These are phyloP conservation scores for Aspergillus sp. DNA, from an alignment of 2,329 filamentous ascomycete genomes.

Conservation along the genomic window DNA sequence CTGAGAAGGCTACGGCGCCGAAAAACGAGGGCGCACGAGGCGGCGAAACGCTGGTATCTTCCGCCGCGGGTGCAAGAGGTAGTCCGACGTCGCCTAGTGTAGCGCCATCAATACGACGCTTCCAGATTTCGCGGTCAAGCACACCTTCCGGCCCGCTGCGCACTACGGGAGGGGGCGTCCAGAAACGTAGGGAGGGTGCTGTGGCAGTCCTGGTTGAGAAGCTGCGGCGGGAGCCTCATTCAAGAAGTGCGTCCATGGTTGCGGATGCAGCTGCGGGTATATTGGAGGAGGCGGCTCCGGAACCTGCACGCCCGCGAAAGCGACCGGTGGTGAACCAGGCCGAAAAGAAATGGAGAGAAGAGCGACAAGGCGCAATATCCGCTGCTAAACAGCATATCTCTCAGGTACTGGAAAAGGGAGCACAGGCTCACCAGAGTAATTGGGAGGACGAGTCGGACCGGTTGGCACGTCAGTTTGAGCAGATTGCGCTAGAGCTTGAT, in stretches of 20 bases:
- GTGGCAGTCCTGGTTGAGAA: conserved; percentile 49
- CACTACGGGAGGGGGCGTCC: conserved; percentile 36
- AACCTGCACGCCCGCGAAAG: conserved; percentile 36
- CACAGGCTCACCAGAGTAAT: conserved; percentile 41
- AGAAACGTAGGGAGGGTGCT: conserved; percentile 39
- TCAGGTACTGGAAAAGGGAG: conserved; percentile 42
- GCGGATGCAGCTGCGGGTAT: conserved; percentile 31
- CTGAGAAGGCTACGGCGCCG: conserved; percentile 1
- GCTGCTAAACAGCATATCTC: conserved; percentile 42
- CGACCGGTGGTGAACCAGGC: conserved; percentile 47
- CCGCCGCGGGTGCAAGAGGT: conserved; percentile 19
- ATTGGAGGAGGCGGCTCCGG: conserved; percentile 12
- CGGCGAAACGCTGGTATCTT: conserved; percentile 7
- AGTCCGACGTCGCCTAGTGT: conserved; percentile 22
- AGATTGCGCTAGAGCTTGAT: conserved; percentile 49
- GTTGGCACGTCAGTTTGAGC: conserved; percentile 47
- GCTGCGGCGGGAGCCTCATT: conserved; percentile 37
- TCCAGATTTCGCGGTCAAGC: conserved; percentile 45
- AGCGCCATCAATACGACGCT: conserved; percentile 38
- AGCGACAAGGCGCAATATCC: conserved; percentile 38
- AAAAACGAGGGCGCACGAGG: not conserved
- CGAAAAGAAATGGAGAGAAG: conserved; percentile 43
- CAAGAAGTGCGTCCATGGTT: conserved; percentile 39
- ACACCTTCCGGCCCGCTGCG: conserved; percentile 32
- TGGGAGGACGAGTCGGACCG: conserved; percentile 50